phyloP scores from a whole-genome alignment of 805 yeast species.

The Nadsonia fulvescens region DNA sequence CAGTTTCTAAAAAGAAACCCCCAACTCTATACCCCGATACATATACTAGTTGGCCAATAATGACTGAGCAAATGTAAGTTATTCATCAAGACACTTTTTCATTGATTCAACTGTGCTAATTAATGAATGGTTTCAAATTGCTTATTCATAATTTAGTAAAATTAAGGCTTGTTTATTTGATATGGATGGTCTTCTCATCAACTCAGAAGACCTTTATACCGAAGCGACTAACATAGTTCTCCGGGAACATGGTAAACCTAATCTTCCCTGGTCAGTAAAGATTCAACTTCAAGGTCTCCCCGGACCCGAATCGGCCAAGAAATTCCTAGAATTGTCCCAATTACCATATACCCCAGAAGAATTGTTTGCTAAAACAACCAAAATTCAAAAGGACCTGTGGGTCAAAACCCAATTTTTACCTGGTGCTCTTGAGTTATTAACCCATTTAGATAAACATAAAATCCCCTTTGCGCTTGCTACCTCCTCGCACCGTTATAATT shows the following conservation, averaged over 20 bases:
- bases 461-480: constrained; percentile 87
- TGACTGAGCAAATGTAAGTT: too few relatives aligned
- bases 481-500: constrained; percentile 50
- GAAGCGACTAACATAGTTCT: constrained; percentile 52
- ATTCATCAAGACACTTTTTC: too few relatives aligned
- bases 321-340: constrained; percentile 48
- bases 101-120: too few relatives aligned
- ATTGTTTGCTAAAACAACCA: constrained; percentile 31
- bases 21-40: too few relatives aligned
- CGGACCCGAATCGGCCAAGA: constrained; percentile 52
- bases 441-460: constrained; percentile 28
- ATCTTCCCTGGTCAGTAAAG: constrained; percentile 77
- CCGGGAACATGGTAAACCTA: constrained; percentile 53
- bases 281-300: constrained; percentile 81
- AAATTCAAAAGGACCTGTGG: constrained; percentile 45
- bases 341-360: constrained; percentile 54
- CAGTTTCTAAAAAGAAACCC: too few relatives aligned
- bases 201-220: constrained; percentile 86
- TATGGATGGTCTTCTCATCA: constrained; percentile 87
- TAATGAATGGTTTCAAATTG: too few relatives aligned
- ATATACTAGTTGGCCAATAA: too few relatives aligned
- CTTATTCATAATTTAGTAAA: too few relatives aligned
- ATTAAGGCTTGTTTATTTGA: constrained; percentile 59
- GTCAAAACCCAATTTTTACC: constrained; percentile 48
- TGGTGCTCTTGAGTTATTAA: constrained; percentile 62